Conservation (phyloP, 2,329 filamentous ascomycete genomes). For the Colletotrichum lindemuthianum region DNA sequence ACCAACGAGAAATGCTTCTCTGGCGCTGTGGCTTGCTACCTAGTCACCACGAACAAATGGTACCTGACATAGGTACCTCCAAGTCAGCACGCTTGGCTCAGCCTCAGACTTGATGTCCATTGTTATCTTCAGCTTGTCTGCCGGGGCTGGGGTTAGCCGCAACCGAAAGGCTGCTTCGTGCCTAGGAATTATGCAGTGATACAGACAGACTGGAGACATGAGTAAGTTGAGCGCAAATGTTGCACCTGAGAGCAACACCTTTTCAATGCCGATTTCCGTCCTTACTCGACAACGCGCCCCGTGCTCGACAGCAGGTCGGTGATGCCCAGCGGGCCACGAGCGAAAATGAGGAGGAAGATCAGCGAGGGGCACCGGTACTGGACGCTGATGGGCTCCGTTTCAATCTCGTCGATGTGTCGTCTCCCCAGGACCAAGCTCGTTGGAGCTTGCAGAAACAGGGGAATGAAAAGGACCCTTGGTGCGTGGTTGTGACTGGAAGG, state of each 20-base stretch:
- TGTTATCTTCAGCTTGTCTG: constrained; percentile 15
- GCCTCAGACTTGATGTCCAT: constrained; percentile 16
- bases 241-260: constrained; percentile 8
- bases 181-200: constrained; percentile 3
- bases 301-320: neutral
- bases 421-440: constrained; percentile 1
- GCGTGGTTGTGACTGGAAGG: neutral
- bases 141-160: constrained; percentile 10
- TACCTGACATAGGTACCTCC: neutral
- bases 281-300: neutral
- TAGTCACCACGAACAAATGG: constrained; percentile 25
- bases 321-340: neutral
- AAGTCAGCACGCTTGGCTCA: constrained; percentile 7
- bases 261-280: neutral
- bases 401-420: neutral
- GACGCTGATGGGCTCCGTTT: constrained; percentile 1
- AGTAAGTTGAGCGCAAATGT: constrained; percentile 11
- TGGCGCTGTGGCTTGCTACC: constrained; percentile 20
- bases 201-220: neutral
- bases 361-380: constrained; percentile 8
- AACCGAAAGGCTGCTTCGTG: constrained; percentile 11
- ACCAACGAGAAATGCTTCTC: neutral
- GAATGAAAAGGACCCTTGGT: constrained; percentile 21
- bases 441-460: neutral
- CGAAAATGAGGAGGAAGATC: constrained; percentile 22